Base-by-base conservation (phyloP, 2,329 filamentous ascomycete genomes). In the Thelonectria discophora region DNA sequence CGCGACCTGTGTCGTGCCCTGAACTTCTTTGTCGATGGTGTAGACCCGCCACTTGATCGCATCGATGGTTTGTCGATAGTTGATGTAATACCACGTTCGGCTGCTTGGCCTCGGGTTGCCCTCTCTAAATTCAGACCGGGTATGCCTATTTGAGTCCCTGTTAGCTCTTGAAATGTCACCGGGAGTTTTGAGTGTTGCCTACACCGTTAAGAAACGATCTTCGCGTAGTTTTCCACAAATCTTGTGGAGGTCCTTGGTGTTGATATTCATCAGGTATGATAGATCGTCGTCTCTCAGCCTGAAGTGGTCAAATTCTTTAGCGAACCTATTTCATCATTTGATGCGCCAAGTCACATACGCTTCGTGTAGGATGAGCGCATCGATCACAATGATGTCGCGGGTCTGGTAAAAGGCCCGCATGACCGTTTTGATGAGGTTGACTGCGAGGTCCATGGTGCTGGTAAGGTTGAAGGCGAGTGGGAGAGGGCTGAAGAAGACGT, bases 1-100 rank as follows among this genome's bases (percentile, higher is more conserved):
- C 10, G 90, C 90, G 0, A 92, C 90, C 17, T 92, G 88, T 15
- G 92, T 91, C 60, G 92, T 89, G 15, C 90, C 89, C 78, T 97
- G 94, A 61, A 98, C 93, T 56, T 90, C 88, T 75, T 94, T 94
- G 68, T 94, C 93, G 69, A 98, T 88, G 58, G 90, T 90, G 74
- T 94, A 94, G 53, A 97, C 88, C 65, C 92, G 90, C 86, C 91
- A 99, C 77, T 99, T 99, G 79, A 97, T 96, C 50, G 92, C 93
- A 78, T 99, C 95, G 73, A 99, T 93, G 37, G 94, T 93, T 60
- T 92, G 91, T 62, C 95, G 92, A 73, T 96, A 96, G 75, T 97
- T 94, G 75, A 99, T 94, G 78, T 92, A 99, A 81, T 97, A 99
- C 84, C 97, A 99, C 65, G 94, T 97, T 71, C 92, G 88, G 74